A percentile compares a stretch with the other conserved stretches of the same genome.
phyloP scores from a whole-genome alignment of 2,329 filamentous ascomycete species.

The Fusarium robinianum region DNA sequence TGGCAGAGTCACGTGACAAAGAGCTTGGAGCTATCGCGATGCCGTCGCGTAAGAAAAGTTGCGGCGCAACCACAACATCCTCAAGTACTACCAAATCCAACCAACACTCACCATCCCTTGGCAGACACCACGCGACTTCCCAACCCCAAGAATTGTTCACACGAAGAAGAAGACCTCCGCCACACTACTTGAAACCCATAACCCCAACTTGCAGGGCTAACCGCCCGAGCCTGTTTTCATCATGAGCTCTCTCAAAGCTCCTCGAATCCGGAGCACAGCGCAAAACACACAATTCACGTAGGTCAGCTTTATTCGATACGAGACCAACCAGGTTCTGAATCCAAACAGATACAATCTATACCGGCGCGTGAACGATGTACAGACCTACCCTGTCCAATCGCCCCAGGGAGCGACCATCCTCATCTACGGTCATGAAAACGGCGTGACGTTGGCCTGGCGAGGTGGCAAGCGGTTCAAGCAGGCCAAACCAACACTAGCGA shows the following conservation, averaged over 20 bases:
- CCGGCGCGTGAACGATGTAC: slow-evolving; percentile 62
- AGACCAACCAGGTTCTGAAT: slow-evolving; percentile 5
- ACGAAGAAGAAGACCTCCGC: too few species aligned
- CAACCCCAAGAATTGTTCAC: too few species aligned
- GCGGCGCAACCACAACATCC: slow-evolving; percentile 15
- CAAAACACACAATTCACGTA: slow-evolving; percentile 57
- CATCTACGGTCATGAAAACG: slow-evolving; percentile 67
- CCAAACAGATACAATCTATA: slow-evolving; percentile 60
- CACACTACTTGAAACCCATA: too few species aligned
- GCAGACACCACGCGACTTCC: background rate
- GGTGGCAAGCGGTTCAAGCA: slow-evolving; percentile 64
- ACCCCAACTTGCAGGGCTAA: slow-evolving; percentile 20
- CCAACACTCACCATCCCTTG: slow-evolving; percentile 4
- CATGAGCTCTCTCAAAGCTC: slow-evolving; percentile 43
- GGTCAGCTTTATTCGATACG: slow-evolving; percentile 14
- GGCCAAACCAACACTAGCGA: slow-evolving; percentile 41
- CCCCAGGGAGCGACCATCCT: slow-evolving; percentile 67
- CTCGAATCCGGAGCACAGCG: slow-evolving; percentile 52
- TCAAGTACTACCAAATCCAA: slow-evolving; percentile 5
- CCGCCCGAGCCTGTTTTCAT: slow-evolving; percentile 28
- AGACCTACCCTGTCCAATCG: slow-evolving; percentile 64
- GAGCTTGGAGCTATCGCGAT: slow-evolving; percentile 29
- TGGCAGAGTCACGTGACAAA: slow-evolving; percentile 26
- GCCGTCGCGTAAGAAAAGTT: slow-evolving; percentile 39
- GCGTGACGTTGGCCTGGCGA: slow-evolving; percentile 64